phyloP scores from a whole-genome alignment of 768 basidiomycete genomes.

The Hypsizygus marmoreus region DNA sequence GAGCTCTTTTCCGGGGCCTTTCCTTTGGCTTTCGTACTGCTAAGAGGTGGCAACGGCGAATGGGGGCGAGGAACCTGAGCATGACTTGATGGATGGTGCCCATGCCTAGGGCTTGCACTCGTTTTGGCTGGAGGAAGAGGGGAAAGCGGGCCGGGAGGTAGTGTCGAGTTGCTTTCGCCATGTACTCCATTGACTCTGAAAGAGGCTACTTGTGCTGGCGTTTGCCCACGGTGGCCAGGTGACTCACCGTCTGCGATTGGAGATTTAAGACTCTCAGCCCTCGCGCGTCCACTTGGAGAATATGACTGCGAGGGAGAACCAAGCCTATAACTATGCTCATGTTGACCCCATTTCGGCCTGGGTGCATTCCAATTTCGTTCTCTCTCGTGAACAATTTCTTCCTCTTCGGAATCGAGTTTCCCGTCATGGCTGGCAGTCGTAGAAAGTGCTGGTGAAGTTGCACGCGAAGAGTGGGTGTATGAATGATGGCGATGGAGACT shows the following conservation, averaged over 20 bases:
- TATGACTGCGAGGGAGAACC: slow-evolving; percentile 13
- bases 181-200: background rate
- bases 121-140: slow-evolving; percentile 3
- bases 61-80: slow-evolving; percentile 1
- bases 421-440: slow-evolving; percentile 29
- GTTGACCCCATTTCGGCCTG: slow-evolving; percentile 53
- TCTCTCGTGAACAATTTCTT: slow-evolving; percentile 38
- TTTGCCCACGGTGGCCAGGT: slow-evolving; percentile 11
- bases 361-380: slow-evolving; percentile 75
- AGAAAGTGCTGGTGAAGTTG: slow-evolving; percentile 45
- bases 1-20: slow-evolving; percentile 2
- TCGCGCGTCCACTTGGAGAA: slow-evolving; percentile 14
- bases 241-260: slow-evolving; percentile 21
- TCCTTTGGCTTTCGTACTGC: slow-evolving; percentile 8
- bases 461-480: slow-evolving; percentile 31
- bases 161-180: background rate
- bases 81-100: background rate
- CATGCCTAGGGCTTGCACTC: too few relatives aligned
- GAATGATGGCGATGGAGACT: slow-evolving; percentile 34
- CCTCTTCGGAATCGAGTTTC: slow-evolving; percentile 28
- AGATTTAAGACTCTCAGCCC: slow-evolving; percentile 22
- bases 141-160: background rate
- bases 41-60: slow-evolving; percentile 1
- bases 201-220: background rate
- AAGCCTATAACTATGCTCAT: slow-evolving; percentile 7